phyloP scores from a whole-genome alignment of 306 rosid genomes.

The Vicia villosa region DNA sequence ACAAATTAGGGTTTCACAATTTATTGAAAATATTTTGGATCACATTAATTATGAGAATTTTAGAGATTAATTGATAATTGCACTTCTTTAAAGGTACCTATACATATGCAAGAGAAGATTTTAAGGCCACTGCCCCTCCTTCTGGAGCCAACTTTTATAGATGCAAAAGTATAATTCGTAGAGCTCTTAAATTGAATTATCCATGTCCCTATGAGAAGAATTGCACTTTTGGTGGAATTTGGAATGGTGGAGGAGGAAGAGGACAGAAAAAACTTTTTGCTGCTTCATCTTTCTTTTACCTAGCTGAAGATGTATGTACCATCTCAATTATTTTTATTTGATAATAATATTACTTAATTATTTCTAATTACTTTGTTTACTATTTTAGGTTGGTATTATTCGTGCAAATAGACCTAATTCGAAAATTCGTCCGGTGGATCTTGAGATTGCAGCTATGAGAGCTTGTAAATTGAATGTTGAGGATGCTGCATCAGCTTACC shows the following conservation, averaged over 20 bases:
- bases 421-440: conserved; percentile 46
- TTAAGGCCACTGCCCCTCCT: conserved; percentile 44
- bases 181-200: conserved; percentile 62
- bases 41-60: too few species aligned
- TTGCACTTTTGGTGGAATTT: conserved; percentile 83
- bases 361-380: conserved; percentile 5
- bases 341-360: not conserved
- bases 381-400: conserved; percentile 61
- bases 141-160: conserved; percentile 55
- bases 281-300: conserved; percentile 77
- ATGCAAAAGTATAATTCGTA: conserved; percentile 51
- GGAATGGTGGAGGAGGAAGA: conserved; percentile 86
- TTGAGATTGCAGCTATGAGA: conserved; percentile 55
- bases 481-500: conserved; percentile 55
- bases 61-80: too few species aligned
- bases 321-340: not conserved
- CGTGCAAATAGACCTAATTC: conserved; percentile 47
- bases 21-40: too few species aligned
- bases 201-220: conserved; percentile 57
- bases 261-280: conserved; percentile 65
- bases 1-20: not conserved
- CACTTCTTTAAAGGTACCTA: conserved; percentile 38
- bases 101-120: conserved; percentile 52
- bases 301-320: conserved; percentile 59
- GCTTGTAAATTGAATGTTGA: conserved; percentile 56